Base-by-base conservation (phyloP, 1,284 basidiomycete species). In the Tilletia caries region DNA sequence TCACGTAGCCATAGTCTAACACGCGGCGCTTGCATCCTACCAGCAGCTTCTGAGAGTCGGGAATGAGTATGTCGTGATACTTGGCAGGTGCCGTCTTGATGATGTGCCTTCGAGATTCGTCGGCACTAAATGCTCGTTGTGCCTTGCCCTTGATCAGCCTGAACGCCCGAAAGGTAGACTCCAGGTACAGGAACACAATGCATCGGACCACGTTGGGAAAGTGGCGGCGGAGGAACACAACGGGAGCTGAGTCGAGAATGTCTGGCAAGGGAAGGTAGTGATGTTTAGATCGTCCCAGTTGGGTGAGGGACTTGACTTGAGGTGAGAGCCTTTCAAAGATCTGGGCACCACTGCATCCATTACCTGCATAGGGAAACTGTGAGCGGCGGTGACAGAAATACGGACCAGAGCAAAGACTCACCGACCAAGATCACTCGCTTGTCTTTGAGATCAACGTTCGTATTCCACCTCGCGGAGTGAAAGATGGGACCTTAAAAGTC, bases 381-480 rank as follows among this genome's bases (percentile, higher is more conserved):
- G 50, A 41, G 10, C 18, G 8, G 15, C 41, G 6, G 29, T 25
- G 64, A 66, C 44, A 15, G 34, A 66, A 15, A 34, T 25, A n/a
- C 20, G 32, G 27, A 29, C 29, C 8, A n/a, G 29, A 41, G 20
- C 46, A 76, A 82, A 4, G 79, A 79, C 50, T 82, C 81, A 54
- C 81, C 80, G 6, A 84, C 75, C 20, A 84, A 73, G 20, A 82
- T 75, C 12, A 84, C 83, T 37, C 80, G 71, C 68, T 84, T 84
- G 66, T 76, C 75, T 50, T 73, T 76, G 37, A 83, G 58, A 27
- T 79, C 71, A 44, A 84, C 77, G 13, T 70, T 71, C 44, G 80
- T 77, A 65, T 83, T 78, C 83, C 83, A 84, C 6, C 79, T 70
- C 0, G 82, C 82, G 27, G 82, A 82, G 69, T 84, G 83, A 72